Evolutionary conservation across 129 eudicot genomes (phyloP).

Genomic region (Tagetes erecta): DNA sequence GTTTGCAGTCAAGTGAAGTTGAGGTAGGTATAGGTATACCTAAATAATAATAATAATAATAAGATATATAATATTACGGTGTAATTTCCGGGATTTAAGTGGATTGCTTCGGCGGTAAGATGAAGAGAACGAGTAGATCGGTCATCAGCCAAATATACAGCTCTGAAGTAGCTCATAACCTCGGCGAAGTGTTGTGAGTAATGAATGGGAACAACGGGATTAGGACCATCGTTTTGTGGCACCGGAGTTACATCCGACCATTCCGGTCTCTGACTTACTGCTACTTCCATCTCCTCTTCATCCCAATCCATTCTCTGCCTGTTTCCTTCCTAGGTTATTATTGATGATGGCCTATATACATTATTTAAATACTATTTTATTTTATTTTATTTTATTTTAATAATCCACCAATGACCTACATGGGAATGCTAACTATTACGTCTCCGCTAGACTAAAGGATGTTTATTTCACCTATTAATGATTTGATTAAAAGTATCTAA

Average conservation of each 20-base stretch:
- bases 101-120: slow-evolving; percentile 67
- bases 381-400: too few relatives aligned
- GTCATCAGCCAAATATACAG: slow-evolving; percentile 80
- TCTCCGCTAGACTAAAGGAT: too few relatives aligned
- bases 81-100: slow-evolving; percentile 82
- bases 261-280: slow-evolving; percentile 63
- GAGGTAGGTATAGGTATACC: background rate
- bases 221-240: slow-evolving; percentile 89
- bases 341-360: too few relatives aligned
- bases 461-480: too few relatives aligned
- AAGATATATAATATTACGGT: slow-evolving; percentile 45
- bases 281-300: slow-evolving; percentile 33
- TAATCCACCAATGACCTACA: too few relatives aligned
- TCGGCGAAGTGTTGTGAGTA: slow-evolving; percentile 70
- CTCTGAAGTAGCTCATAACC: slow-evolving; percentile 88
- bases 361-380: too few relatives aligned
- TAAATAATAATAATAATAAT: background rate
- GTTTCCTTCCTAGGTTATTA: too few relatives aligned
- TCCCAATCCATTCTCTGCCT: slow-evolving; percentile 39
- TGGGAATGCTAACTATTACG: too few relatives aligned
- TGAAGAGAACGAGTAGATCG: slow-evolving; percentile 71
- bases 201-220: slow-evolving; percentile 85
- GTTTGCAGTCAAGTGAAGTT: background rate
- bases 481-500: too few relatives aligned
- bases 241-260: slow-evolving; percentile 89